Evolutionary conservation across 139 green algal genomes (phyloP).

Genomic region (Ettlia oleoabundans): DNA sequence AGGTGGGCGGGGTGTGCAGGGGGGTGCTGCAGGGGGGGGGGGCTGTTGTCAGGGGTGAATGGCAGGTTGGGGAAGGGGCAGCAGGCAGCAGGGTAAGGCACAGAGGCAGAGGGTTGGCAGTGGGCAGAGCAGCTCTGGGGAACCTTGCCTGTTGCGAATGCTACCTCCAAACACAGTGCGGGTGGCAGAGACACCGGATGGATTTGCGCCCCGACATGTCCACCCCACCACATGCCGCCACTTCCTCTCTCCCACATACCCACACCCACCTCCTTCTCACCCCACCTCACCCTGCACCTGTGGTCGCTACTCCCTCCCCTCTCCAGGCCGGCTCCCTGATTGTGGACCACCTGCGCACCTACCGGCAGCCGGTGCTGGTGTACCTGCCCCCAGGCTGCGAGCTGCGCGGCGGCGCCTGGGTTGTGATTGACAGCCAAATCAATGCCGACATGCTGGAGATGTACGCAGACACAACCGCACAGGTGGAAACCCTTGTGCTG

Average conservation of each 20-base stretch:
- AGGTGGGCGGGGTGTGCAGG: constrained; percentile 52
- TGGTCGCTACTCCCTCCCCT: too few relatives aligned
- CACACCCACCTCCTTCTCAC: neutral
- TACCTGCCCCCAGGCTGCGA: constrained; percentile 95
- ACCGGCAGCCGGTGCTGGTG: constrained; percentile 92
- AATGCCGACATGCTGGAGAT: constrained; percentile 80
- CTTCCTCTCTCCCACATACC: too few relatives aligned
- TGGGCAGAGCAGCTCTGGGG: too few relatives aligned
- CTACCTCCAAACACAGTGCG: too few relatives aligned
- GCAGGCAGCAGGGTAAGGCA: too few relatives aligned
- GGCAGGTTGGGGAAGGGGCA: too few relatives aligned
- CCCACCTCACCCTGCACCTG: neutral
- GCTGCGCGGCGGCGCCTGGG: constrained; percentile 97
- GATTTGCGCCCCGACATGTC: too few relatives aligned
- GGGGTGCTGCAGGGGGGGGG: neutral
- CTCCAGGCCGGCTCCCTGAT: constrained; percentile 92
- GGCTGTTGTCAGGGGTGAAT: too few relatives aligned
- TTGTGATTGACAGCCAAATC: constrained; percentile 97
- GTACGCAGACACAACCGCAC: constrained; percentile 79
- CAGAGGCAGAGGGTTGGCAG: too few relatives aligned
- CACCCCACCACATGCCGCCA: too few relatives aligned
- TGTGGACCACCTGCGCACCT: constrained; percentile 93
- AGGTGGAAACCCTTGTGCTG: neutral
- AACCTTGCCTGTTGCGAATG: too few relatives aligned
- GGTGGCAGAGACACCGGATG: too few relatives aligned